Conservation (phyloP, 306 rosid genomes). For the Astragalus membranaceus region DNA sequence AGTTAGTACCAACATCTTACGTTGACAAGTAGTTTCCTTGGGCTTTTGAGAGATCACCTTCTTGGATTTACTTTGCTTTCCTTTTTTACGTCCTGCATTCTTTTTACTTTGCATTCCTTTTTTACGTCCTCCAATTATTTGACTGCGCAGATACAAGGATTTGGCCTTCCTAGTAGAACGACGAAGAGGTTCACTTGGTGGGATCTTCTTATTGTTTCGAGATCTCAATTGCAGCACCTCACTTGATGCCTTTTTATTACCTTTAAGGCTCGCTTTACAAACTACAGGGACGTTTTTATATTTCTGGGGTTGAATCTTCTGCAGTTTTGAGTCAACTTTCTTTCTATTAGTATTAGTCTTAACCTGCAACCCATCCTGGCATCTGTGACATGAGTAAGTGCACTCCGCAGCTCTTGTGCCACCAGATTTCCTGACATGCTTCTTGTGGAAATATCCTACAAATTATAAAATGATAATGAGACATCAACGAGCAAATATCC, state of each 20-base stretch:
- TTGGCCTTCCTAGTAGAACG: constrained; percentile 85
- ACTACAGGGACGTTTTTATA: constrained; percentile 35
- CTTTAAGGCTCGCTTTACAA: constrained; percentile 39
- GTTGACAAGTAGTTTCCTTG: constrained; percentile 34
- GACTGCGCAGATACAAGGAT: constrained; percentile 44
- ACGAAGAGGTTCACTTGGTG: constrained; percentile 60
- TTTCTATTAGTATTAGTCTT: constrained; percentile 38
- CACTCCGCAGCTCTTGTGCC: constrained; percentile 39
- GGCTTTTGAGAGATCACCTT: constrained; percentile 43
- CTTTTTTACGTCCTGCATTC: constrained; percentile 48
- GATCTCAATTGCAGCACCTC: constrained; percentile 43
- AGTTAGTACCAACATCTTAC: constrained; percentile 24
- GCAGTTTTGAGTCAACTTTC: constrained; percentile 39
- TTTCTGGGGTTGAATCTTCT: constrained; percentile 37
- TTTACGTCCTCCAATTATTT: constrained; percentile 51
- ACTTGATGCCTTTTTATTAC: constrained; percentile 40
- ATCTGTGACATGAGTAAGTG: constrained; percentile 62
- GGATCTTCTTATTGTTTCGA: constrained; percentile 40
- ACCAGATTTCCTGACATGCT: constrained; percentile 66
- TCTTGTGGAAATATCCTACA: constrained; percentile 85
- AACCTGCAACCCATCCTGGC: constrained; percentile 42
- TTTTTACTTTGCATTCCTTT: constrained; percentile 38
- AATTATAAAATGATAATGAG: constrained; percentile 23
- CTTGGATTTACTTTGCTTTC: constrained; percentile 52
- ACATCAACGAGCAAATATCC: constrained; percentile 33